phyloP scores from a whole-genome alignment of 2,329 filamentous ascomycete species.

The Phialemoniopsis sp. region DNA sequence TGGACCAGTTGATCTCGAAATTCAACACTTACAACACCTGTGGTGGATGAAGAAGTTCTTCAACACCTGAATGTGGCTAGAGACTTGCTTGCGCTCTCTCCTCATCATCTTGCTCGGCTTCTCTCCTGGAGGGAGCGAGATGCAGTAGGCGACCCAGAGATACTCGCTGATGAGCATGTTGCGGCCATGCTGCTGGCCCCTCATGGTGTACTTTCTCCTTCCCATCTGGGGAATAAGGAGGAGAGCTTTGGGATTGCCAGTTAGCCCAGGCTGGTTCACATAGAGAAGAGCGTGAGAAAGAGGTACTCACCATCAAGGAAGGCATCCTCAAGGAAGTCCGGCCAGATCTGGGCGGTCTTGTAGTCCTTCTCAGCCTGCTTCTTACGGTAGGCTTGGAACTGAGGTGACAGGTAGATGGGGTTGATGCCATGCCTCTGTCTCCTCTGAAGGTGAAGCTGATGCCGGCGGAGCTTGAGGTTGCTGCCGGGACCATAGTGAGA shows the following conservation, averaged over 20 bases:
- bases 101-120: slow-evolving; percentile 41
- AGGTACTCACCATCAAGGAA: slow-evolving; percentile 60
- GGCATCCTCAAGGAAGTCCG: slow-evolving; percentile 59
- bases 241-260: slow-evolving; percentile 42
- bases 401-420: slow-evolving; percentile 57
- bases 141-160: slow-evolving; percentile 51
- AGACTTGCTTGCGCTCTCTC: slow-evolving; percentile 58
- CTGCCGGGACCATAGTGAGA: slow-evolving; percentile 34
- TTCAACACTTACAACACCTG: slow-evolving; percentile 52
- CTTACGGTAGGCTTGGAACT: slow-evolving; percentile 62
- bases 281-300: background rate
- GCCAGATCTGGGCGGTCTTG: slow-evolving; percentile 58
- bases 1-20: too few species aligned
- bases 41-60: slow-evolving; percentile 63
- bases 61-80: slow-evolving; percentile 67
- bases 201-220: slow-evolving; percentile 62
- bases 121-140: slow-evolving; percentile 38
- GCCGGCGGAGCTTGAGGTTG: slow-evolving; percentile 20
- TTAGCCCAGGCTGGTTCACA: too few species aligned
- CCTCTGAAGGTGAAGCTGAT: slow-evolving; percentile 19
- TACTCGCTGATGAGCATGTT: slow-evolving; percentile 70
- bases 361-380: slow-evolving; percentile 61
- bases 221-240: slow-evolving; percentile 64
- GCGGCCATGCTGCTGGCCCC: slow-evolving; percentile 59
- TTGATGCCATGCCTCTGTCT: slow-evolving; percentile 36